A percentile compares a stretch with the other conserved stretches of the same genome.
These are phyloP conservation scores for Coemansia sp. DNA, from an alignment of 192 early-diverging fungal genomes.

Conservation along the genomic window DNA sequence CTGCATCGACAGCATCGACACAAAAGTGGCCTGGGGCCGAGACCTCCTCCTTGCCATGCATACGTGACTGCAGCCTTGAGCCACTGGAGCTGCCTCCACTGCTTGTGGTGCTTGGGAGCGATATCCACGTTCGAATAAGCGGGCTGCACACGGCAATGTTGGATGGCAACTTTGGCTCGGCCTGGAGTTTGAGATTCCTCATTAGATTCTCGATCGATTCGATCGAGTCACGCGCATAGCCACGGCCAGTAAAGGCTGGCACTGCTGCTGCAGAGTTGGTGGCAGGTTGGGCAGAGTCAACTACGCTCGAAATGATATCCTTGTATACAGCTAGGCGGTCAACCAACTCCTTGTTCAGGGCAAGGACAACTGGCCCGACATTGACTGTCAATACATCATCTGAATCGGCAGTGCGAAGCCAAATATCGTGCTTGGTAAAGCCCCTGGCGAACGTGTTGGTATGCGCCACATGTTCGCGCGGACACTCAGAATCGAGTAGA, in stretches of 20 bases:
- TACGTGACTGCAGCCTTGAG: constrained; percentile 3
- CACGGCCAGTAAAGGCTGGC: not conserved
- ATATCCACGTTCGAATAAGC: constrained; percentile 48
- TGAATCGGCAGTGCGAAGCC: constrained; percentile 23
- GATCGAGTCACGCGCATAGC: constrained; percentile 11
- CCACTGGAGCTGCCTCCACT: not conserved
- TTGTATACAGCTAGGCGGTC: constrained; percentile 37
- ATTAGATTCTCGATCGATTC: constrained; percentile 47
- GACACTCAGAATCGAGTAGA: not conserved
- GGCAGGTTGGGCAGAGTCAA: not conserved
- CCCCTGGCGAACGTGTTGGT: not conserved
- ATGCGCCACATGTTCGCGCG: not conserved
- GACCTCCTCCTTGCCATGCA: constrained; percentile 15
- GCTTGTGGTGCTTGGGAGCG: constrained; percentile 28
- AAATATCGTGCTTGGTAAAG: constrained; percentile 35
- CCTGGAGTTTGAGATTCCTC: constrained; percentile 32
- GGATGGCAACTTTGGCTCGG: constrained; percentile 28
- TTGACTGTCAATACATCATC: constrained; percentile 35
- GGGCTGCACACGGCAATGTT: constrained; percentile 50
- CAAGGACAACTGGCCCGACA: constrained; percentile 33
- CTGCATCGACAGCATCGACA: constrained; percentile 47
- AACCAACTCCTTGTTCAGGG: constrained; percentile 39
- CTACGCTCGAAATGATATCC: constrained; percentile 18
- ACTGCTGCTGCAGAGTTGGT: not conserved
- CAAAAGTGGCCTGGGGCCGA: constrained; percentile 45